phyloP scores from a whole-genome alignment of 495 filamentous ascomycete species.

The Sphaerosporella brunnea region DNA sequence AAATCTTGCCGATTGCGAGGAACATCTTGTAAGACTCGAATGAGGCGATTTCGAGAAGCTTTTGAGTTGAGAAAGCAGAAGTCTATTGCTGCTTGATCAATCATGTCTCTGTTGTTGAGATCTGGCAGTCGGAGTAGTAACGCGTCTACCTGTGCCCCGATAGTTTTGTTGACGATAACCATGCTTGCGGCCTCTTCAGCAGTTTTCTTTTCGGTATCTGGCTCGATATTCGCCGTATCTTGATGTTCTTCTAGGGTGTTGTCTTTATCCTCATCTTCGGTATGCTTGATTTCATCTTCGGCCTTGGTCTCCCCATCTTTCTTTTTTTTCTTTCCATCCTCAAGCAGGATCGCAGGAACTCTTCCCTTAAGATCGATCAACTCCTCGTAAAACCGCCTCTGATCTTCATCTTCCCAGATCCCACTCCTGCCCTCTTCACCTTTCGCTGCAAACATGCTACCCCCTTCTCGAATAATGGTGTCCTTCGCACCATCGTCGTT shows the following conservation, averaged over 20 bases:
- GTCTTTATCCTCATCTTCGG: constrained; percentile 42
- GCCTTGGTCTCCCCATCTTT: constrained; percentile 31
- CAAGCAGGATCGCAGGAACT: constrained; percentile 79
- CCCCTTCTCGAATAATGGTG: constrained; percentile 32
- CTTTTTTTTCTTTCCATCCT: constrained; percentile 94
- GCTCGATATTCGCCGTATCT: constrained; percentile 5
- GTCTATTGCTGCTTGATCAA: constrained; percentile 81
- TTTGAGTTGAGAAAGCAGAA: constrained; percentile 99
- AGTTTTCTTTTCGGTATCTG: constrained; percentile 33
- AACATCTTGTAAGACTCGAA: constrained; percentile 85
- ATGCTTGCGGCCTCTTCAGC: constrained; percentile 57
- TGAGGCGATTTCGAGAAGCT: constrained; percentile 79
- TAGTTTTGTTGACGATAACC: constrained; percentile 92
- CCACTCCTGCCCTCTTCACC: constrained; percentile 80
- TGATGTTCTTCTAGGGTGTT: constrained; percentile 36
- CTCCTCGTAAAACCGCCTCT: constrained; percentile 94
- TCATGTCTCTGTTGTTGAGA: constrained; percentile 70
- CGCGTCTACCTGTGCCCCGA: constrained; percentile 90
- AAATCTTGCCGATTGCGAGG: constrained; percentile 86
- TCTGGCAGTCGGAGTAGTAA: constrained; percentile 76
- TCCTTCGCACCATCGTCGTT: constrained; percentile 42
- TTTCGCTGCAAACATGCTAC: constrained; percentile 84
- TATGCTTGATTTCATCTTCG: constrained; percentile 26
- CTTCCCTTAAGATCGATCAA: constrained; percentile 87
- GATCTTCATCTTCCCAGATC: constrained; percentile 98